Percentiles rank a stretch among this genome's conserved stretches.
These are phyloP conservation scores for Tolypocladium cylindrosporum DNA, from an alignment of 2,329 filamentous ascomycete species.

Conservation along the genomic window DNA sequence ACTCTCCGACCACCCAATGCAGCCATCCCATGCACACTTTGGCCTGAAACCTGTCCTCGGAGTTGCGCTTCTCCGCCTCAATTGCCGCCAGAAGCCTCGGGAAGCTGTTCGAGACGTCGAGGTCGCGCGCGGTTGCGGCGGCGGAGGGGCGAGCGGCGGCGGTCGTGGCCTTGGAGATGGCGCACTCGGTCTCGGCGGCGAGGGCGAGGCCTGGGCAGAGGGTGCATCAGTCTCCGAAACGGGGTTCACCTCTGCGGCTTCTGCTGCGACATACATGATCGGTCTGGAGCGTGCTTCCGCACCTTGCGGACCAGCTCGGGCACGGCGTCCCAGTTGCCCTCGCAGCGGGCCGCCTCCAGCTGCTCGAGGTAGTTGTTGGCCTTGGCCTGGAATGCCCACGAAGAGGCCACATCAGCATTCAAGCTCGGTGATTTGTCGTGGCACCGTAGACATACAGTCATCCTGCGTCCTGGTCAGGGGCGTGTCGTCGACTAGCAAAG, in stretches of 20 bases:
- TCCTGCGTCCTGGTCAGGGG: slow-evolving; percentile 21
- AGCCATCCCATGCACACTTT: slow-evolving; percentile 78
- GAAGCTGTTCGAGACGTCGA: slow-evolving; percentile 34
- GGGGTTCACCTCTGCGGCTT: background rate
- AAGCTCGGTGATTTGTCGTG: background rate
- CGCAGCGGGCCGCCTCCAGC: slow-evolving; percentile 79
- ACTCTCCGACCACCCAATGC: slow-evolving; percentile 67
- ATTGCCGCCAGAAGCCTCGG: slow-evolving; percentile 46
- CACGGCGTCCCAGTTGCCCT: slow-evolving; percentile 77
- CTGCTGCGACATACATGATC: slow-evolving; percentile 56
- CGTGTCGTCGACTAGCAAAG: slow-evolving; percentile 2
- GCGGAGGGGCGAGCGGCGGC: slow-evolving; percentile 31
- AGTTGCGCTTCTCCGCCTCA: slow-evolving; percentile 42
- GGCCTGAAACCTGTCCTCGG: slow-evolving; percentile 63
- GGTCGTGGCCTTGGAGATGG: slow-evolving; percentile 45
- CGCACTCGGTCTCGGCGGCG: slow-evolving; percentile 59
- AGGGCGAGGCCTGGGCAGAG: slow-evolving; percentile 50
- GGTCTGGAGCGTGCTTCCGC: slow-evolving; percentile 81
- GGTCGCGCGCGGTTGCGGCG: slow-evolving; percentile 28
- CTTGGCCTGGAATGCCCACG: slow-evolving; percentile 46
- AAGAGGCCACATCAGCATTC: slow-evolving; percentile 10
- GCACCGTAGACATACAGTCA: slow-evolving; percentile 22
- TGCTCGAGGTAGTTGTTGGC: slow-evolving; percentile 70
- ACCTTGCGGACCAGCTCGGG: slow-evolving; percentile 88
- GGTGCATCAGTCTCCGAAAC: background rate